phyloP scores from a whole-genome alignment of 2,329 filamentous ascomycete genomes.

The Diaporthe velutina region DNA sequence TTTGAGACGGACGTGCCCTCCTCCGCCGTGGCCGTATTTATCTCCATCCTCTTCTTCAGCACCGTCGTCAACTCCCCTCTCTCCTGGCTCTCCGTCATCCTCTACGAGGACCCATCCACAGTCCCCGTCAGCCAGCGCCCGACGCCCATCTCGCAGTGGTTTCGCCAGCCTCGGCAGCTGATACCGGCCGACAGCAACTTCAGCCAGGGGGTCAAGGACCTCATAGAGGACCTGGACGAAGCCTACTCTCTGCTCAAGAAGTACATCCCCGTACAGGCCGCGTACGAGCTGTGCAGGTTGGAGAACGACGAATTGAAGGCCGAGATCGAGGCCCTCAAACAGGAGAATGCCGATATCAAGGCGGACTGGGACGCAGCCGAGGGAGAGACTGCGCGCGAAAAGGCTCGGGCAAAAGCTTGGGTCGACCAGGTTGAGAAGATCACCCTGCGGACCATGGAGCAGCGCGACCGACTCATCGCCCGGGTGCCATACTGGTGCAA shows the following conservation, averaged over 20 bases:
- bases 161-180: not conserved
- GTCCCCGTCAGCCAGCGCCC: not conserved
- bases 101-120: not conserved
- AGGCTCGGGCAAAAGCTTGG: not conserved
- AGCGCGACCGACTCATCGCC: not conserved
- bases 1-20: not conserved
- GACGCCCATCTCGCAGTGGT: not conserved
- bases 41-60: not conserved
- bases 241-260: not conserved
- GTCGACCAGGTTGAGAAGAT: not conserved
- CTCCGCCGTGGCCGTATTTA: not conserved
- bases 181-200: not conserved
- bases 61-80: not conserved
- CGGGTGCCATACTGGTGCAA: not conserved
- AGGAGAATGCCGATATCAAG: too few relatives aligned
- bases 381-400: too few relatives aligned
- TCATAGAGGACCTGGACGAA: not conserved
- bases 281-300: not conserved
- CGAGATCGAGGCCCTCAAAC: not conserved
- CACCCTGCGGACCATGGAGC: not conserved
- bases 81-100: not conserved
- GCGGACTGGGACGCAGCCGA: not conserved
- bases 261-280: not conserved
- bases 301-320: not conserved
- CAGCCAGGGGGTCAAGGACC: not conserved